Evolutionary conservation across 129 eudicot genomes (phyloP).

Genomic region (Chrysanthemum lavandulifolium): DNA sequence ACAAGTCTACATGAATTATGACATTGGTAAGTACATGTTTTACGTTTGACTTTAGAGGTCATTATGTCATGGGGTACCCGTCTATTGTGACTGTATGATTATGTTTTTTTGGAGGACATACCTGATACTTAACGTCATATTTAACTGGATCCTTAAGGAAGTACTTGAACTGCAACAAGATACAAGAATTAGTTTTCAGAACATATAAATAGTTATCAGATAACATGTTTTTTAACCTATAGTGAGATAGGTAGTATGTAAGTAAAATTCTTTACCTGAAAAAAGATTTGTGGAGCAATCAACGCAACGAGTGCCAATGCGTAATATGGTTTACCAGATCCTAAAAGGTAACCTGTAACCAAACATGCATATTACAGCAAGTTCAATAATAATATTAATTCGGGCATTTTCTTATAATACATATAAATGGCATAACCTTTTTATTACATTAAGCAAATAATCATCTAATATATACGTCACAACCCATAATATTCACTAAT

Average conservation of each 20-base stretch:
- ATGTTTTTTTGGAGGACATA: conserved; percentile 27
- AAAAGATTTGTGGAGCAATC: conserved; percentile 75
- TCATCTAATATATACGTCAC: background rate
- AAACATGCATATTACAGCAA: conserved; percentile 8
- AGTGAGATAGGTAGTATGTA: background rate
- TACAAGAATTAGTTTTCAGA: background rate
- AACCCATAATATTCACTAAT: background rate
- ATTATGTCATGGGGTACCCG: background rate
- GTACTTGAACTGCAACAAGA: conserved; percentile 74
- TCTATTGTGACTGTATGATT: conserved; percentile 7
- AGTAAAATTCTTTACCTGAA: conserved; percentile 53
- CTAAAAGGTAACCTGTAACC: conserved; percentile 76
- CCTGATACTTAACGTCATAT: conserved; percentile 98
- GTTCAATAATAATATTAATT: background rate
- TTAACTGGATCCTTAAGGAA: conserved; percentile 93
- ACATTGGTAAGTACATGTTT: conserved; percentile 2
- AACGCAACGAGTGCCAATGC: conserved; percentile 76
- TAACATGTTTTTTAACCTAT: background rate
- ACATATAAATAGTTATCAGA: background rate
- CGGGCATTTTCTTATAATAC: background rate
- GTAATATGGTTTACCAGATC: conserved; percentile 76
- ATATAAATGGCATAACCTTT: background rate
- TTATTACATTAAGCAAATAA: background rate
- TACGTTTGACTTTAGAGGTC: conserved; percentile 15
- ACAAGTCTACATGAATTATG: background rate